Evolutionary conservation across 306 rosid genomes (phyloP).

Genomic region (Prunus padus): DNA sequence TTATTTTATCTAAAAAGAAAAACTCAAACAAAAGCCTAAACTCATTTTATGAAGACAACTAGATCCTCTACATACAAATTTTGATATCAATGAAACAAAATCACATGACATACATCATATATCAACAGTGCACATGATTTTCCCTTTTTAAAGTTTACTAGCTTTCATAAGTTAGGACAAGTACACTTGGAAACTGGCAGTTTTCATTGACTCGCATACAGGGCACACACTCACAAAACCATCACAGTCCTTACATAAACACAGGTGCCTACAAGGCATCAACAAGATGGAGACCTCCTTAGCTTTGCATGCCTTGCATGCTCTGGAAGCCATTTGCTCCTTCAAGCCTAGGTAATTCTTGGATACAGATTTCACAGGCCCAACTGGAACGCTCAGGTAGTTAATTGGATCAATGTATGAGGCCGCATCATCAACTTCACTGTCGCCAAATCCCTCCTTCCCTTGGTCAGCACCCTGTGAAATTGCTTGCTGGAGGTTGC

Average conservation of each 20-base stretch:
- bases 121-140: slow-evolving; percentile 18
- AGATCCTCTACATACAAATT: neutral
- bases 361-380: slow-evolving; percentile 27
- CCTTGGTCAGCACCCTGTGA: slow-evolving; percentile 83
- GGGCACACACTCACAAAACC: slow-evolving; percentile 68
- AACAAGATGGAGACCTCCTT: slow-evolving; percentile 78
- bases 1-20: neutral
- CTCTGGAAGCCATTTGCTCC: slow-evolving; percentile 54
- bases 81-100: neutral
- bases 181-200: slow-evolving; percentile 65
- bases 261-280: slow-evolving; percentile 90
- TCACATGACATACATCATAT: slow-evolving; percentile 14
- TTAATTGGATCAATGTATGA: slow-evolving; percentile 64
- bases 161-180: slow-evolving; percentile 50
- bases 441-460: slow-evolving; percentile 96
- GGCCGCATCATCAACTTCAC: slow-evolving; percentile 76
- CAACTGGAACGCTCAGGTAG: slow-evolving; percentile 41
- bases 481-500: slow-evolving; percentile 80
- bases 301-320: slow-evolving; percentile 74
- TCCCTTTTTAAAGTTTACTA: slow-evolving; percentile 14
- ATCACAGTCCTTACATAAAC: slow-evolving; percentile 87
- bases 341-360: slow-evolving; percentile 36
- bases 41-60: slow-evolving; percentile 12
- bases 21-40: neutral
- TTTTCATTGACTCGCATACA: slow-evolving; percentile 70